Conservation (phyloP, 345 rosid genomes). For the Dipteronia dyeriana region DNA sequence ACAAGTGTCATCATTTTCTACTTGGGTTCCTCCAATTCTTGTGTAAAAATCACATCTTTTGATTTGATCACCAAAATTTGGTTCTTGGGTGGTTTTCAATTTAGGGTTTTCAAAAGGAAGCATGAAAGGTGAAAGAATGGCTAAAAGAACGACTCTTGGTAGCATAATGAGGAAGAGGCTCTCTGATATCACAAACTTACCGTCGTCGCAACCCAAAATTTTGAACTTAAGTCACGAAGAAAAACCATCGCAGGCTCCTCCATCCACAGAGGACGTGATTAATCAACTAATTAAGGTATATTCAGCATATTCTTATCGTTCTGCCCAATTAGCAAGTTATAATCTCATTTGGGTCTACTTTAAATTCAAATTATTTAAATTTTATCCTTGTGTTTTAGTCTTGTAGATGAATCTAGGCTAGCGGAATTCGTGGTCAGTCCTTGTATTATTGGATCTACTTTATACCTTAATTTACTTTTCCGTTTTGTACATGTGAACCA, state of each 20-base stretch:
- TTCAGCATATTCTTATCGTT: neutral
- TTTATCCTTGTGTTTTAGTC: neutral
- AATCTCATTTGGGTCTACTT: neutral
- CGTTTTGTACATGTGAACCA: slow-evolving; percentile 26
- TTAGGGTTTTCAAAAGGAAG: neutral
- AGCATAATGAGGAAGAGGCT: slow-evolving; percentile 49
- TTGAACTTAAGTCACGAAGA: slow-evolving; percentile 24
- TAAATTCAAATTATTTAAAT: neutral
- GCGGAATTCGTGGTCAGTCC: too few relatives aligned
- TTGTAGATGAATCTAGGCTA: too few relatives aligned
- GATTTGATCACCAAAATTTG: neutral
- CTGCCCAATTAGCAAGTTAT: neutral
- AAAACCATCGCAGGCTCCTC: slow-evolving; percentile 25
- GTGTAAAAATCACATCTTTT: neutral
- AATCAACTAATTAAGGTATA: slow-evolving; percentile 54
- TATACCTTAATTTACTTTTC: slow-evolving; percentile 2
- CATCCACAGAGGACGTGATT: slow-evolving; percentile 28
- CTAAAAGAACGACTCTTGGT: slow-evolving; percentile 54
- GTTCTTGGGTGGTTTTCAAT: neutral
- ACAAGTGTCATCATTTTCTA: neutral
- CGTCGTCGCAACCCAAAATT: slow-evolving; percentile 38
- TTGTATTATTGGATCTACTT: neutral
- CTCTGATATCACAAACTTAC: slow-evolving; percentile 67
- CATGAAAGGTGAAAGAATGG: slow-evolving; percentile 42
- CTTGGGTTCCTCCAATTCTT: neutral